A percentile compares a stretch with the other conserved stretches of the same genome.
Evolutionary conservation across 768 basidiomycete species (phyloP).

Genomic region (Trametes punicea): DNA sequence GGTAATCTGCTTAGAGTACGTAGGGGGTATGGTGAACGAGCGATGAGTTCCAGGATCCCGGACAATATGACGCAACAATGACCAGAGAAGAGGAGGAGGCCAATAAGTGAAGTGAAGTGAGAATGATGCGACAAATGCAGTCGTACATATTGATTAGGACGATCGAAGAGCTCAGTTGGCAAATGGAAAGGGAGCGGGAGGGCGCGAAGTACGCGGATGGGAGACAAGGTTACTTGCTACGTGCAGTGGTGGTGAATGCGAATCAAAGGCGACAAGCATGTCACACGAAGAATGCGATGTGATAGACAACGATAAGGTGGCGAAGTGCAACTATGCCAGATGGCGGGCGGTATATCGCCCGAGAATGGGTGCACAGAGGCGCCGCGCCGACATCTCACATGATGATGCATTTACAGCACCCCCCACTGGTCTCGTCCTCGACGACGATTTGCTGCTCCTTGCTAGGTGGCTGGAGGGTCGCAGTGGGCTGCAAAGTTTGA

Average conservation of each 20-base stretch:
- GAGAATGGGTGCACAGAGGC: background rate
- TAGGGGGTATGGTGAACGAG: slow-evolving; percentile 19
- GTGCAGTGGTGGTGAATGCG: slow-evolving; percentile 14
- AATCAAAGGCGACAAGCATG: slow-evolving; percentile 7
- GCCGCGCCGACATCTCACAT: slow-evolving; percentile 53
- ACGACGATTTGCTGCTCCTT: slow-evolving; percentile 26
- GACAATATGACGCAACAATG: slow-evolving; percentile 11
- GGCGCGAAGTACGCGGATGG: background rate
- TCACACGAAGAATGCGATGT: slow-evolving; percentile 1
- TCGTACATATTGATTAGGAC: slow-evolving; percentile 12
- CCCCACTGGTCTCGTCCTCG: slow-evolving; percentile 49
- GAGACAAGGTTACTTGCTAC: slow-evolving; percentile 5
- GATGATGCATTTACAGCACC: slow-evolving; percentile 81
- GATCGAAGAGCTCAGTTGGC: slow-evolving; percentile 4
- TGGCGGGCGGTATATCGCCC: background rate
- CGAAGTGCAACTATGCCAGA: background rate
- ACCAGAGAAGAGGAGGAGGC: slow-evolving; percentile 6
- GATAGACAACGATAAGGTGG: background rate
- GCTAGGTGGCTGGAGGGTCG: slow-evolving; percentile 25
- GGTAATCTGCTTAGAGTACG: slow-evolving; percentile 18
- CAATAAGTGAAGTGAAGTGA: background rate
- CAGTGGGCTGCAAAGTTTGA: slow-evolving; percentile 26
- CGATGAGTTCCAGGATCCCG: slow-evolving; percentile 17
- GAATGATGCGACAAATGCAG: slow-evolving; percentile 9
- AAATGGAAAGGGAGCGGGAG: background rate